A percentile compares a stretch with the other conserved stretches of the same genome.
phyloP scores from a whole-genome alignment of 1,284 basidiomycete species.

The Xerocomus minutiporus region DNA sequence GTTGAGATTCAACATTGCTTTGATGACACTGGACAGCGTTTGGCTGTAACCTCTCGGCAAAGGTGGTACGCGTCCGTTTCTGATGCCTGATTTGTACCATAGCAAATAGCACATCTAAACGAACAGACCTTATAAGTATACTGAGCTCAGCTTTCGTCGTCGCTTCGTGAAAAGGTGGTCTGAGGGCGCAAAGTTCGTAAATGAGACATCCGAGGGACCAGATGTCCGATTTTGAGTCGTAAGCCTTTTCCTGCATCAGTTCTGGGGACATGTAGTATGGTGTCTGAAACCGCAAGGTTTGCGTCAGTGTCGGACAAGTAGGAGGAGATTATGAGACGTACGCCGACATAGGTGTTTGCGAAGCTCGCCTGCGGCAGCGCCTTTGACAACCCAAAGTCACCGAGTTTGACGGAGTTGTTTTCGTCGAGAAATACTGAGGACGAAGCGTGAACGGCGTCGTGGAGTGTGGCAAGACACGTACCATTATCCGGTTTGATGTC shows the following conservation, averaged over 20 bases:
- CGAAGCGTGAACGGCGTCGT: neutral
- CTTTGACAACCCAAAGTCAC: slow-evolving; percentile 95
- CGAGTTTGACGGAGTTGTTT: slow-evolving; percentile 79
- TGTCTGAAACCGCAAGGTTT: slow-evolving; percentile 49
- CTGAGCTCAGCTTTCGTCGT: slow-evolving; percentile 83
- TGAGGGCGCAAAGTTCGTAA: slow-evolving; percentile 90
- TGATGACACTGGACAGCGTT: slow-evolving; percentile 68
- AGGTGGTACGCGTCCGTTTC: slow-evolving; percentile 82
- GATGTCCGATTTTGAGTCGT: slow-evolving; percentile 96
- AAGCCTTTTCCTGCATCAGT: slow-evolving; percentile 91
- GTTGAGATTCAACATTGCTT: slow-evolving; percentile 82
- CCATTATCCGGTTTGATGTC: slow-evolving; percentile 98
- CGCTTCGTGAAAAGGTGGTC: slow-evolving; percentile 88
- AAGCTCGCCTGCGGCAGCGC: slow-evolving; percentile 84
- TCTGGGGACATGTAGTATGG: slow-evolving; percentile 99
- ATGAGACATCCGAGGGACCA: slow-evolving; percentile 97
- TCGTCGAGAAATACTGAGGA: slow-evolving; percentile 77
- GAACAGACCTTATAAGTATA: slow-evolving; percentile 66
- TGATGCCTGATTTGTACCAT: slow-evolving; percentile 25
- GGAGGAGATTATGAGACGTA: slow-evolving; percentile 38
- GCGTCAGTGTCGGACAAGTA: neutral
- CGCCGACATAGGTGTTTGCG: slow-evolving; percentile 95
- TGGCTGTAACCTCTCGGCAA: slow-evolving; percentile 80
- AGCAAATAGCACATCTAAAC: neutral
- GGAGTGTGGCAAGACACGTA: slow-evolving; percentile 34